Conservation (phyloP, 495 filamentous ascomycete genomes). For the Tetracladium marchalianum region DNA sequence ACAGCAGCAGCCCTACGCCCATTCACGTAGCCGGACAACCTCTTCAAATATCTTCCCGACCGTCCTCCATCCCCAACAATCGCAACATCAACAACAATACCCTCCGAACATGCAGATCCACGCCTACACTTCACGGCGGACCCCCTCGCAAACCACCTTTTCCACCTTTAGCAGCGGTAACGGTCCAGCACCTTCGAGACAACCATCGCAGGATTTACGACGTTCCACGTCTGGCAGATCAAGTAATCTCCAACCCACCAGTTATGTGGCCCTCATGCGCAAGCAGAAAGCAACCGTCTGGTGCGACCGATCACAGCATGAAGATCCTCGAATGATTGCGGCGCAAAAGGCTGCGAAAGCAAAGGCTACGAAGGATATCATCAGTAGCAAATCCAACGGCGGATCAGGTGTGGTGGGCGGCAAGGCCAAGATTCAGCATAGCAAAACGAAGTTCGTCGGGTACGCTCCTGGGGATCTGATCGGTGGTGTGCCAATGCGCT, state of each 20-base stretch:
- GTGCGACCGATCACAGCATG: conserved; percentile 90
- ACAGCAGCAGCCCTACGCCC: conserved; percentile 14
- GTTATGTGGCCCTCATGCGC: conserved; percentile 89
- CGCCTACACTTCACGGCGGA: conserved; percentile 44
- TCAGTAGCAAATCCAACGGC: conserved; percentile 30
- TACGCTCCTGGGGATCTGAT: conserved; percentile 68
- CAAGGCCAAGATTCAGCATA: conserved; percentile 71
- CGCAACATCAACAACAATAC: conserved; percentile 9
- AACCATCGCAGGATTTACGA: conserved; percentile 52
- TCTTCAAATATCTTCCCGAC: conserved; percentile 50
- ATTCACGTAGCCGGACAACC: conserved; percentile 47
- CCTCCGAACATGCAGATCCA: conserved; percentile 18
- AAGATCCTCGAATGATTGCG: conserved; percentile 76
- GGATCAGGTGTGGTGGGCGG: conserved; percentile 12
- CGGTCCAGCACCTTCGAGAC: conserved; percentile 36
- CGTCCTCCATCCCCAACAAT: conserved; percentile 11
- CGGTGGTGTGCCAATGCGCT: conserved; percentile 74
- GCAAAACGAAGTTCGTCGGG: conserved; percentile 56
- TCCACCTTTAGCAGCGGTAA: conserved; percentile 51
- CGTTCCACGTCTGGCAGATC: conserved; percentile 66
- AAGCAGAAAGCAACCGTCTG: conserved; percentile 97
- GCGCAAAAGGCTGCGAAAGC: conserved; percentile 75
- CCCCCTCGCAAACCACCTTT: conserved; percentile 65
- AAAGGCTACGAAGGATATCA: conserved; percentile 72
- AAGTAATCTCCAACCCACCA: conserved; percentile 48